Evolutionary conservation across 371 early-diverging fungal species (phyloP), one percentile per base, ranked within the genome.

Genomic region (Thermomucor indicae-seudaticae): DNA sequence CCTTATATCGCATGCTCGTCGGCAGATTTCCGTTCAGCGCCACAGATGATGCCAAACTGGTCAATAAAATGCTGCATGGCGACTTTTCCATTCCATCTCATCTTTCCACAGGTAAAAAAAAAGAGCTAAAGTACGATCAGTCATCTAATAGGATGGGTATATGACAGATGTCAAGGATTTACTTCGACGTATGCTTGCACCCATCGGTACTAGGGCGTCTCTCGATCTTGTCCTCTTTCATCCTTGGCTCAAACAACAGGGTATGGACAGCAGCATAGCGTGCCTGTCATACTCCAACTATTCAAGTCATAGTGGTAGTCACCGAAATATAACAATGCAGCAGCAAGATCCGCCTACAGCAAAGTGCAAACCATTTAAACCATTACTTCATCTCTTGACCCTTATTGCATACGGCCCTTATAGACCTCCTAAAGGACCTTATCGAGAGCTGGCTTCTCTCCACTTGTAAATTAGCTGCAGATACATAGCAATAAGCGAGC

Each of bases 151-250:
- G n/a, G n/a, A n/a, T n/a, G n/a, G n/a, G 37, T 37, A 14, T 25
- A 16, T 32, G 47, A 32, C 50, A 74, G 75, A 75, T 47, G 72
- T 53, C 4, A 62, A 61, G 38, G 72, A 70, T 49, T 41, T 76
- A 17, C 44, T 76, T 25, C 57, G 66, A 20, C 58, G 62, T n/a
- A 64, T 70, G 68, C 43, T 76, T 14, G 58, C 64, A 6, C 76
- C 76, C 1, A 58, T 58, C 19, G 24, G 47, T 8, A 53, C 57
- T 5, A 49, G 76, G 37, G 72, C 66, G 6, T 62, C 70, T 12
- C 35, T 72, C 16, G 68, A 66, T 53, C 54, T 64, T n/a, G 47
- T 76, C 35, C 42, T 62, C 37, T 66, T 55, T 41, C 76, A 76
- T 40, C 68, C 70, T 16, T 76, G 76, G 76, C 43, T 76, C 24